phyloP scores from a whole-genome alignment of 2,329 filamentous ascomycete species.

The Juglanconis juglandina region DNA sequence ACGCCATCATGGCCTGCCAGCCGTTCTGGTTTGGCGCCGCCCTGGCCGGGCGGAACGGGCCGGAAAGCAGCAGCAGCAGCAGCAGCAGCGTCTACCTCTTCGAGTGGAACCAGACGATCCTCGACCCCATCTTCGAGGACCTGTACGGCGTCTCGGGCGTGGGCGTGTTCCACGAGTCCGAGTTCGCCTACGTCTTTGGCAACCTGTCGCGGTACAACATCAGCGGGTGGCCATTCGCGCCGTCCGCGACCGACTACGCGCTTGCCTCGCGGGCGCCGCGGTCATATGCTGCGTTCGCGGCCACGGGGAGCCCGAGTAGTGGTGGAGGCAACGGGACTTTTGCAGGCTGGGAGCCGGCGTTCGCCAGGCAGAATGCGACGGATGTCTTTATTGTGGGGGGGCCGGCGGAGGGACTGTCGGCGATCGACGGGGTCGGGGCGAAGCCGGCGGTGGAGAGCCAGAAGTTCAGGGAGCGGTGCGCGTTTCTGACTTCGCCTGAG shows the following conservation, averaged over 20 bases:
- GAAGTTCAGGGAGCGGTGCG: slow-evolving; percentile 44
- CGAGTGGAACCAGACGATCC: slow-evolving; percentile 53
- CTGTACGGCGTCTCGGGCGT: slow-evolving; percentile 33
- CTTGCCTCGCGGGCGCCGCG: slow-evolving; percentile 38
- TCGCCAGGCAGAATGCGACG: slow-evolving; percentile 23
- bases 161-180: slow-evolving; percentile 49
- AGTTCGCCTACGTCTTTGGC: slow-evolving; percentile 51
- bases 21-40: slow-evolving; percentile 40
- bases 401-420: slow-evolving; percentile 38
- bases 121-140: slow-evolving; percentile 38
- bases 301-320: slow-evolving; percentile 32
- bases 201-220: slow-evolving; percentile 42
- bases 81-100: slow-evolving; percentile 44
- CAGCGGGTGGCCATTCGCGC: slow-evolving; percentile 32
- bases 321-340: slow-evolving; percentile 33
- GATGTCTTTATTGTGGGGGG: slow-evolving; percentile 44
- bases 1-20: slow-evolving; percentile 49
- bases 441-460: slow-evolving; percentile 35
- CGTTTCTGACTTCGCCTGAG: slow-evolving; percentile 35
- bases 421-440: slow-evolving; percentile 33
- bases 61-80: too few species aligned
- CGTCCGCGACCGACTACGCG: slow-evolving; percentile 36
- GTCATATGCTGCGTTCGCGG: slow-evolving; percentile 47
- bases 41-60: slow-evolving; percentile 27
- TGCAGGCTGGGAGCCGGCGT: slow-evolving; percentile 38